Evolutionary conservation across 2,329 filamentous ascomycete species (phyloP).

Genomic region (Dryadomyces sulphureus): DNA sequence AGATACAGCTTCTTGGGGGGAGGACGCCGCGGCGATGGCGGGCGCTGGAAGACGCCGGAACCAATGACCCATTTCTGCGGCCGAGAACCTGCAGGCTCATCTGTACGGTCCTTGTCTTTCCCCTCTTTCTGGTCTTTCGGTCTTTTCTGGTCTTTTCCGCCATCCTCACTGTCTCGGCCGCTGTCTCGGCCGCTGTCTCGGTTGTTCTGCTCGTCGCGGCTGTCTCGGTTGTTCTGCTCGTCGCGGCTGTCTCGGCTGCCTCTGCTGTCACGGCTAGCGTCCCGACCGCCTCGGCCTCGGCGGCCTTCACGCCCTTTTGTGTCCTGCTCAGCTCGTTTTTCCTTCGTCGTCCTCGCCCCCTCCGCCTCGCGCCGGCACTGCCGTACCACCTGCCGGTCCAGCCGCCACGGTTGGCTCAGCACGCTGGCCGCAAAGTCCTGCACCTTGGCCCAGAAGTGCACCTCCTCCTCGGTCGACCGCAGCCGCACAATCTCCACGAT

Average conservation of each 20-base stretch:
- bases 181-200: neutral
- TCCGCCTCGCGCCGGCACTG: slow-evolving; percentile 33
- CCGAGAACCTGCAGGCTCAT: neutral
- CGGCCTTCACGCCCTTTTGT: too few species aligned
- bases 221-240: neutral
- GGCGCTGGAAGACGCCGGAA: too few species aligned
- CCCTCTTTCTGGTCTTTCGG: neutral
- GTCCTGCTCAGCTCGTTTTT: neutral
- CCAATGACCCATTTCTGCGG: too few species aligned
- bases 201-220: neutral
- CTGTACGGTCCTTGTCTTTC: neutral
- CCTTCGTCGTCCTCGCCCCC: slow-evolving; percentile 9
- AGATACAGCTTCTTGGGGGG: too few species aligned
- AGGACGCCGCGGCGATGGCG: too few species aligned
- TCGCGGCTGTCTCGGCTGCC: too few species aligned
- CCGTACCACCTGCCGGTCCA: slow-evolving; percentile 32
- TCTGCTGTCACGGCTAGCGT: neutral
- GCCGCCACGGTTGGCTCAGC: slow-evolving; percentile 38
- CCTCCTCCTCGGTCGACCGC: slow-evolving; percentile 38
- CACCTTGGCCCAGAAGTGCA: slow-evolving; percentile 43
- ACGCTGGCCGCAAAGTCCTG: slow-evolving; percentile 32
- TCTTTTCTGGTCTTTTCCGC: neutral
- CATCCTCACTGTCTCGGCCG: neutral
- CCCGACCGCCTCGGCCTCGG: too few species aligned
- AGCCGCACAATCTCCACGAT: slow-evolving; percentile 34